Evolutionary conservation across 169 alveolate genomes (phyloP), one percentile per base, ranked within the genome.

Genomic region (Eimeria praecox): DNA sequence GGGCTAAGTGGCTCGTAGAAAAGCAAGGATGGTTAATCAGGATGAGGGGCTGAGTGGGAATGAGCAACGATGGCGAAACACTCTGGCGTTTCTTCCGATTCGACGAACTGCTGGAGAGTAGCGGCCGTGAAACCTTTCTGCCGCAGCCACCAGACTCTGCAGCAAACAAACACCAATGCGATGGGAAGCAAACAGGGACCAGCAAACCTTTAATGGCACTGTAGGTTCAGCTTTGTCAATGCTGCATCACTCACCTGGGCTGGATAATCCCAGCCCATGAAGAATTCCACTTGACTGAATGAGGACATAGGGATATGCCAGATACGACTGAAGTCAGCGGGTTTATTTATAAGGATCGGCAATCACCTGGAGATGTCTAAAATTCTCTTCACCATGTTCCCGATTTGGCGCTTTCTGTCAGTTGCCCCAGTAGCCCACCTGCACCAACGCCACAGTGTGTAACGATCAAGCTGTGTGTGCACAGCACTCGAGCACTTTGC

Each of bases 371-470:
- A 92, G 3, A 80, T 85, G 33, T 92, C 95, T n/a, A 92, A 80
- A 35, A 92, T 66, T 14, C 92, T 54, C 59, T 92, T 92, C 73
- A 92, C 90, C 69, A 92, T 78, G 30, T 75, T 78, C 69, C 95
- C 95, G 54, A 80, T 20, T 35, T 77, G 69, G 69, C 90, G 91
- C 52, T 80, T 92, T 24, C 62, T 77, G 66, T 59, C 92, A 24
- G 73, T 22, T 16, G 95, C 92, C 64, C 95, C 95, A 35, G 95
- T 92, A 46, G 92, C 95, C 95, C 95, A 92, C 85, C 95, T 92
- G 92, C 27, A 54, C 69, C 64, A 24, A 77, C 33, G 75, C 73
- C 91, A 54, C 35, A 83, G 33, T 20, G 66, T 24, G 66, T 27
- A 24, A 64, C 38, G 18, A 44, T 27, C 42, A 27, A 4, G 27